Base-by-base conservation (phyloP, 352 stramenopile species). In the Globisporangium nagaii region DNA sequence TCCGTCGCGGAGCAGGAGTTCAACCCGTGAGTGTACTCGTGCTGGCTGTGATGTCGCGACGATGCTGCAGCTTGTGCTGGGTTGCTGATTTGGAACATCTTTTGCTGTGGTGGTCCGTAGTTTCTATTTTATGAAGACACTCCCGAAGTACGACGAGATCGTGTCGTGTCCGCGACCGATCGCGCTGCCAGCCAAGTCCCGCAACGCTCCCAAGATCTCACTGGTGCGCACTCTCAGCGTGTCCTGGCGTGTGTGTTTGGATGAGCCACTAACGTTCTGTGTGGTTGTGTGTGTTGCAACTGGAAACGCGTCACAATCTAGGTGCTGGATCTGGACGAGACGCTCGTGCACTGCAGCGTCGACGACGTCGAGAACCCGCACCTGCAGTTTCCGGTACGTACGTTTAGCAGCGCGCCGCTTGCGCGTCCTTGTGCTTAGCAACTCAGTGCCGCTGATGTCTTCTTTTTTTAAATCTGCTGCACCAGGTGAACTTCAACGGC, bases 321-420 rank as follows among this genome's bases (percentile, higher is more conserved):
- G 53, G 96, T 99, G 15, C 70, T 99, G 13, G 97, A 99, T 68
- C 75, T 99, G 25, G 97, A 99, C 60, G 97, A 99, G 71, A 99
- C 97, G 4, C 76, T 99, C 4, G 97, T 99, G 20, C 97, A 99
- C 74, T 99, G 96, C 75, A 98, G 92, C 6, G 93, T 99, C 13
- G 96, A 99, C 56, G 80, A 96, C 39, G 81, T 98, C 11, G 64
- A 79, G 20, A 84, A 98, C 60, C 86, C 96, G 25, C 95, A 99
- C 66, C 71, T 98, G 37, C 83, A 96, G 46, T 99, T 99, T 71
- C 89, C 92, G 28, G 96, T 99, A 52, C 28, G 58, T 43, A 4
- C 0, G 8, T 8, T 32, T 2, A 11, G 15, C 10, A 1, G 57
- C 12, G 28, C 4, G 20, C 17, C 19, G 57, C n/a, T n/a, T n/a